These are phyloP conservation scores for Tylopilus intermedius DNA, from an alignment of 768 basidiomycete species.

Conservation along the genomic window DNA sequence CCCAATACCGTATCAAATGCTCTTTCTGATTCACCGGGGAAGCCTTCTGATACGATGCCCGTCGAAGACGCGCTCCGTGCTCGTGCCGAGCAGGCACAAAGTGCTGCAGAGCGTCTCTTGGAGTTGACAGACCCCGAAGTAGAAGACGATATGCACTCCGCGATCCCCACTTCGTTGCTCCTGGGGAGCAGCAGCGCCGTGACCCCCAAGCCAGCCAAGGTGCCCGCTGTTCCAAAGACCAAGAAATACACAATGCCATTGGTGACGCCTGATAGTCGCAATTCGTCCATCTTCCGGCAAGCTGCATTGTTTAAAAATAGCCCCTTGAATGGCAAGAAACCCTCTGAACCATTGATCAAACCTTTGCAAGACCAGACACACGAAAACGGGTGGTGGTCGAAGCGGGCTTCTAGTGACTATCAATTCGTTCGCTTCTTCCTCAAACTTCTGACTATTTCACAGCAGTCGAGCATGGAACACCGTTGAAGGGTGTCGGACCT, in stretches of 20 bases:
- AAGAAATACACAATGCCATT: conserved; percentile 38
- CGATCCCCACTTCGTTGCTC: conserved; percentile 52
- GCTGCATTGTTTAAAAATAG: conserved; percentile 81
- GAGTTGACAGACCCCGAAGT: conserved; percentile 83
- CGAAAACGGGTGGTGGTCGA: conserved; percentile 82
- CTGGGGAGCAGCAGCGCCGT: conserved; percentile 37
- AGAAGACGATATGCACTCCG: conserved; percentile 46
- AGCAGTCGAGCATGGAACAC: conserved; percentile 44
- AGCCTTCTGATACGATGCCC: conserved; percentile 43
- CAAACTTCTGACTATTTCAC: conserved; percentile 9
- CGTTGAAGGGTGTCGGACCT: conserved; percentile 36
- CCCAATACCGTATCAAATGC: conserved; percentile 53
- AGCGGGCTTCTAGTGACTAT: conserved; percentile 62
- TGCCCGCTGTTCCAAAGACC: conserved; percentile 32
- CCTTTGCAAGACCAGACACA: conserved; percentile 62
- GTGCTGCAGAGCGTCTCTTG: conserved; percentile 81
- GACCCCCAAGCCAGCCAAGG: conserved; percentile 37
- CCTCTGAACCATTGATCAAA: conserved; percentile 58
- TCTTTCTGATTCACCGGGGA: conserved; percentile 48
- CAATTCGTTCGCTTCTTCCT: neutral
- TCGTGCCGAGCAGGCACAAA: conserved; percentile 89
- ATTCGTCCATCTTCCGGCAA: conserved; percentile 58
- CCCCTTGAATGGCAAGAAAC: conserved; percentile 52
- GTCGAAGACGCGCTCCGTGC: conserved; percentile 84
- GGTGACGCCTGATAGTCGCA: conserved; percentile 61